phyloP scores from a whole-genome alignment of 1,284 basidiomycete species.

The Pterulicium gracile region DNA sequence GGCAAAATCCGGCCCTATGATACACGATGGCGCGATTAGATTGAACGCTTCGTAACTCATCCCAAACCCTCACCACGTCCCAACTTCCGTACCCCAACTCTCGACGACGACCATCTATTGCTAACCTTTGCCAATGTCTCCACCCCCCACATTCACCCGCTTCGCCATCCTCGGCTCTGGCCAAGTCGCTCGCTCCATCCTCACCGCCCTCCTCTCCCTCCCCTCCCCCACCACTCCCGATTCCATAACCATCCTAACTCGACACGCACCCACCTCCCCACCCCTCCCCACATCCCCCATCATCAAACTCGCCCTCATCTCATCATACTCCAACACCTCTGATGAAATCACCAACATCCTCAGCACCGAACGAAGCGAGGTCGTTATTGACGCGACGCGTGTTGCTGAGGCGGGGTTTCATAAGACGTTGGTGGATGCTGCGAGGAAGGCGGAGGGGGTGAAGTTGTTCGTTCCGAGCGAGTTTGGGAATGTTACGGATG shows the following conservation, averaged over 20 bases:
- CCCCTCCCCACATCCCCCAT: background rate
- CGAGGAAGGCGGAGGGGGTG: background rate
- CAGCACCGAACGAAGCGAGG: background rate
- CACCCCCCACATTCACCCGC: constrained; percentile 1
- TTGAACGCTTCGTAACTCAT: too few relatives aligned
- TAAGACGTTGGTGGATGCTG: background rate
- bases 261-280: background rate
- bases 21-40: too few relatives aligned
- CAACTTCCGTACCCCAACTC: too few relatives aligned
- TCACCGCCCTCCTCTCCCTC: background rate
- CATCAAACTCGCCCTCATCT: background rate
- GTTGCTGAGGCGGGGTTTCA: background rate
- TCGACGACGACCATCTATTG: too few relatives aligned
- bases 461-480: background rate
- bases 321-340: background rate
- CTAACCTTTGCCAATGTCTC: too few relatives aligned
- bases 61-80: too few relatives aligned
- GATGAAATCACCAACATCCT: background rate
- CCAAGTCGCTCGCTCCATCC: background rate
- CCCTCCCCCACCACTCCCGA: background rate
- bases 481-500: background rate
- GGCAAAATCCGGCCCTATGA: too few relatives aligned
- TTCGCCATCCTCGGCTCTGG: constrained; percentile 1
- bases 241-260: background rate
- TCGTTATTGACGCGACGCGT: background rate